A percentile compares a stretch with the other conserved stretches of the same genome.
These are phyloP conservation scores for Diaporthe longicolla DNA, from an alignment of 2,329 filamentous ascomycete species.

Conservation along the genomic window DNA sequence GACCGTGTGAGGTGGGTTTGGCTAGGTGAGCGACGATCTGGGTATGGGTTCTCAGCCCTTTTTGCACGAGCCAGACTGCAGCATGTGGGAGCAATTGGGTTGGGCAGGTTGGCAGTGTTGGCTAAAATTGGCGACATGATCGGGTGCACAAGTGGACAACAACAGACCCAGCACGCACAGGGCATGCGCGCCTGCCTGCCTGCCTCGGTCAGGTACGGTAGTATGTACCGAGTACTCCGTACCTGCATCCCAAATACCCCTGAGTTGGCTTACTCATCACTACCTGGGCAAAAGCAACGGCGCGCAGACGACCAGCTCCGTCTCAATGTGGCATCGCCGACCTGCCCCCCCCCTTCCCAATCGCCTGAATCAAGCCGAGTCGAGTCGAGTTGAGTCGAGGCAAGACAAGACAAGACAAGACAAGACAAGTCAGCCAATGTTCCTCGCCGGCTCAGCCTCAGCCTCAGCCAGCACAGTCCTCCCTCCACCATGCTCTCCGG, in stretches of 20 bases:
- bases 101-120: not conserved
- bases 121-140: not conserved
- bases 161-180: too few relatives aligned
- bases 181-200: too few relatives aligned
- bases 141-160: not conserved
- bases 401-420: not conserved
- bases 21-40: constrained; percentile 14
- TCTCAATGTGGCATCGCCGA: constrained; percentile 6
- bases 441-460: not conserved
- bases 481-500: constrained; percentile 85
- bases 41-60: constrained; percentile 2
- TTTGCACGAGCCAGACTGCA: constrained; percentile 25
- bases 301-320: not conserved
- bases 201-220: too few relatives aligned
- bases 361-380: not conserved
- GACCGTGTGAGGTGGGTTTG: not conserved
- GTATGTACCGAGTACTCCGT: too few relatives aligned
- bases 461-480: constrained; percentile 3
- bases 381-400: constrained; percentile 6
- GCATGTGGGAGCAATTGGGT: constrained; percentile 14
- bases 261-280: constrained; percentile 33
- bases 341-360: not conserved
- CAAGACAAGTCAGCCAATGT: constrained; percentile 25
- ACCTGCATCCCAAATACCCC: constrained; percentile 11
- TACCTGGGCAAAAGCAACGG: not conserved